Evolutionary conservation across 805 yeast species (phyloP).

Genomic region (Schwanniomyces pseudopolymorphus): DNA sequence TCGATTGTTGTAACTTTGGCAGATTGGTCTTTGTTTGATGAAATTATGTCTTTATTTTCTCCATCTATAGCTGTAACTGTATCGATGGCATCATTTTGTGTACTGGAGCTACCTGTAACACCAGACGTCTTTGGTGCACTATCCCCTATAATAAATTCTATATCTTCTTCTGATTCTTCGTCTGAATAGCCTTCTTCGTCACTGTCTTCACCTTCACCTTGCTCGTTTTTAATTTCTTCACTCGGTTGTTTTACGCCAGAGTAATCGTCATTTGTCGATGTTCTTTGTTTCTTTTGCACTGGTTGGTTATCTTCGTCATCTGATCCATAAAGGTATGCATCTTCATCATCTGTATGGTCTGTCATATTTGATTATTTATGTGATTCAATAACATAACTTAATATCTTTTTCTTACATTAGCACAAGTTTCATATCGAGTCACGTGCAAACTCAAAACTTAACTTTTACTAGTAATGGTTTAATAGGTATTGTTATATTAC

Average conservation of each 20-base stretch:
- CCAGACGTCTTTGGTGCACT: slow-evolving; percentile 18
- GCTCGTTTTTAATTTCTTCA: slow-evolving; percentile 17
- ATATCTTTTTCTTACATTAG: background rate
- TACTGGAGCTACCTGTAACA: slow-evolving; percentile 21
- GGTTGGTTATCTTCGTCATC: slow-evolving; percentile 36
- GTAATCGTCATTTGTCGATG: slow-evolving; percentile 9
- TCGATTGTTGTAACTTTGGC: slow-evolving; percentile 52
- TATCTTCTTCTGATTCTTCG: slow-evolving; percentile 61
- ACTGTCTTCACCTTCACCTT: slow-evolving; percentile 31
- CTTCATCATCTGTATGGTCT: slow-evolving; percentile 55
- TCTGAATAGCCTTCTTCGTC: slow-evolving; percentile 47
- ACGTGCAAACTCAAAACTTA: too few relatives aligned
- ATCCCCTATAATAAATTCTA: slow-evolving; percentile 75
- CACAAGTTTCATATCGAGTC: background rate
- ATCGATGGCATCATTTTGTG: slow-evolving; percentile 29
- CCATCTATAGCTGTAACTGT: slow-evolving; percentile 19
- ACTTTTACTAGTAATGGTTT: too few relatives aligned
- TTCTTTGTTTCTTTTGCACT: slow-evolving; percentile 26
- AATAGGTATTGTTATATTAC: background rate
- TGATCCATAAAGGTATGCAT: slow-evolving; percentile 65
- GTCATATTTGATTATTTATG: background rate
- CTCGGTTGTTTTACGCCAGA: slow-evolving; percentile 16
- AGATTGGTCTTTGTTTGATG: slow-evolving; percentile 31
- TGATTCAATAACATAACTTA: background rate
- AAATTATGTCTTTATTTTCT: slow-evolving; percentile 20